These are phyloP conservation scores for Naganishia kalamii DNA, from an alignment of 768 basidiomycete genomes.

Conservation along the genomic window DNA sequence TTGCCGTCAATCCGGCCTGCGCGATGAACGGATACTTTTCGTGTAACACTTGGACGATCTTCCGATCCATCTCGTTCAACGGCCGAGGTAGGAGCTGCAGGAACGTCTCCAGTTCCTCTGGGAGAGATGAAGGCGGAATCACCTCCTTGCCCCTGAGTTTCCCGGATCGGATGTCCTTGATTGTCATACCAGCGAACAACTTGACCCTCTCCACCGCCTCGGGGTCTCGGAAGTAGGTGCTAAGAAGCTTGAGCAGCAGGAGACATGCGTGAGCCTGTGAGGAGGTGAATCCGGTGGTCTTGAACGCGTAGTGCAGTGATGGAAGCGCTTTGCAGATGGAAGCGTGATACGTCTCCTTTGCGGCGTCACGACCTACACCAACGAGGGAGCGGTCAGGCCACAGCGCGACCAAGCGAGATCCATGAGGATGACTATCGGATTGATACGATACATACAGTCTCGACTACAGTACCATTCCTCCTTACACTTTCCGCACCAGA, in stretches of 20 bases:
- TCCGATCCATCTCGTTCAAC: background rate
- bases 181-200: background rate
- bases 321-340: constrained; percentile 13
- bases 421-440: background rate
- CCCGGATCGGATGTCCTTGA: constrained; percentile 5
- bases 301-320: constrained; percentile 6
- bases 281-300: background rate
- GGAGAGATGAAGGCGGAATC: background rate
- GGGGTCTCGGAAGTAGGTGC: background rate
- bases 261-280: constrained; percentile 4
- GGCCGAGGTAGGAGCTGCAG: constrained; percentile 17
- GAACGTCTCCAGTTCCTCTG: constrained; percentile 8
- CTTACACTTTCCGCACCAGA: constrained; percentile 3
- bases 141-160: background rate
- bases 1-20: background rate
- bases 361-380: constrained; percentile 14
- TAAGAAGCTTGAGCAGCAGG: constrained; percentile 7
- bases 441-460: constrained; percentile 6
- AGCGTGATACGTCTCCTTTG: constrained; percentile 22
- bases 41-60: constrained; percentile 15
- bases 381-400: no score
- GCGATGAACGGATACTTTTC: background rate
- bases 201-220: background rate
- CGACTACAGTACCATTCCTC: constrained; percentile 8
- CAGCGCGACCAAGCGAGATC: no score